phyloP scores from a whole-genome alignment of 73 alveolate genomes.

The Paramecium biaurelia region DNA sequence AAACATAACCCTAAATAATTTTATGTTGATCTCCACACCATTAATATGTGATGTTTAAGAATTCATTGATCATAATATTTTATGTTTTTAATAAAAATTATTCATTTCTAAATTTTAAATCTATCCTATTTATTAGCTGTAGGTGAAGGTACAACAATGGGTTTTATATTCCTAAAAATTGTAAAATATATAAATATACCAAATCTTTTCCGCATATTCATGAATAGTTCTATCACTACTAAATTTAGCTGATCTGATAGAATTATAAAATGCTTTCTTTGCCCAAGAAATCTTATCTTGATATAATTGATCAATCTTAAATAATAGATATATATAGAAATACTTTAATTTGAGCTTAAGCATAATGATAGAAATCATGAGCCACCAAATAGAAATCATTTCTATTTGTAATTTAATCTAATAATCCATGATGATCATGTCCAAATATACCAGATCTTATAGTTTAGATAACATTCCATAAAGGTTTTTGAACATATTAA shows the following conservation, averaged over 20 bases:
- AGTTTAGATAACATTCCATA: slow-evolving; percentile 80
- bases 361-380: slow-evolving; percentile 78
- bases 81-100: background rate
- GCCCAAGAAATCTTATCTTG: slow-evolving; percentile 67
- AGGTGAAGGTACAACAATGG: slow-evolving; percentile 40
- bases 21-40: background rate
- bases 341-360: slow-evolving; percentile 76
- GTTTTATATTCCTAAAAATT: background rate
- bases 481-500: slow-evolving; percentile 72
- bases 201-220: slow-evolving; percentile 73
- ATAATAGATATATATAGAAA: background rate
- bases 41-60: background rate
- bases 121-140: slow-evolving; percentile 13
- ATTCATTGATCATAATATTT: slow-evolving; percentile 20
- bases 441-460: slow-evolving; percentile 84
- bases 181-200: slow-evolving; percentile 33
- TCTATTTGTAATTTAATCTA: slow-evolving; percentile 72
- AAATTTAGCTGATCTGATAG: slow-evolving; percentile 70
- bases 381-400: slow-evolving; percentile 76
- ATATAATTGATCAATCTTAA: slow-evolving; percentile 62
- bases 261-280: slow-evolving; percentile 68
- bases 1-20: background rate
- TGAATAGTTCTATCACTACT: slow-evolving; percentile 75
- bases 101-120: background rate
- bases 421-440: slow-evolving; percentile 71